These are phyloP conservation scores for Fusarium chuoi DNA, from an alignment of 2,329 filamentous ascomycete genomes.

Conservation along the genomic window DNA sequence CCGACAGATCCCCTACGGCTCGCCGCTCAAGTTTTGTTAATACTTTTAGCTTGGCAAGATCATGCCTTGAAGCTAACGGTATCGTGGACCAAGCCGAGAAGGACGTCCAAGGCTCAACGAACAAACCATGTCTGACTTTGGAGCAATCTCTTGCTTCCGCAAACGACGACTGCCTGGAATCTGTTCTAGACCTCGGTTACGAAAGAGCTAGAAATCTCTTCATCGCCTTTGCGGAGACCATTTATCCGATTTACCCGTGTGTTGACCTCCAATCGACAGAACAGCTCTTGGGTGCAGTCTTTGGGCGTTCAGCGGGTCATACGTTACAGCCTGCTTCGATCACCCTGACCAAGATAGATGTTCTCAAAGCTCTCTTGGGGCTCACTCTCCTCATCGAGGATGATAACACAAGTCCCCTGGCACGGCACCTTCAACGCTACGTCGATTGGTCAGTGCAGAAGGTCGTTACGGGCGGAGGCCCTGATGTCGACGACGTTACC, in stretches of 20 bases:
- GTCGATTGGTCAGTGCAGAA: neutral
- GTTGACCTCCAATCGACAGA: neutral
- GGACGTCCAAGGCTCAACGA: neutral
- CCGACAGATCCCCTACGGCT: fast-evolving
- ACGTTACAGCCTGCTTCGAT: neutral
- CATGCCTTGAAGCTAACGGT: neutral
- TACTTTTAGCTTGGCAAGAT: neutral
- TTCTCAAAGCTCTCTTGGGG: neutral
- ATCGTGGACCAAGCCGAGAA: neutral
- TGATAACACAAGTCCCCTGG: fast-evolving
- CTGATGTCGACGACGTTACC: neutral
- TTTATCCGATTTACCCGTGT: neutral
- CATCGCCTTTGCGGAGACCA: fast-evolving
- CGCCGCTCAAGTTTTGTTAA: neutral
- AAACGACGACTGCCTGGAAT: neutral
- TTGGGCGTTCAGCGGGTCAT: neutral
- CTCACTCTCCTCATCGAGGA: neutral
- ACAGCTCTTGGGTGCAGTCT: neutral
- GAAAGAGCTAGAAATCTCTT: fast-evolving
- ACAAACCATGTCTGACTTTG: fast-evolving
- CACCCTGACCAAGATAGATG: fast-evolving
- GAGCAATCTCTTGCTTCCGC: neutral
- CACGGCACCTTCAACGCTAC: fast-evolving
- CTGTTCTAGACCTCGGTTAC: fast-evolving
- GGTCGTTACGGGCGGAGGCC: neutral